These are phyloP conservation scores for Diaporthe ampelina DNA, from an alignment of 2,329 filamentous ascomycete species.

Conservation along the genomic window DNA sequence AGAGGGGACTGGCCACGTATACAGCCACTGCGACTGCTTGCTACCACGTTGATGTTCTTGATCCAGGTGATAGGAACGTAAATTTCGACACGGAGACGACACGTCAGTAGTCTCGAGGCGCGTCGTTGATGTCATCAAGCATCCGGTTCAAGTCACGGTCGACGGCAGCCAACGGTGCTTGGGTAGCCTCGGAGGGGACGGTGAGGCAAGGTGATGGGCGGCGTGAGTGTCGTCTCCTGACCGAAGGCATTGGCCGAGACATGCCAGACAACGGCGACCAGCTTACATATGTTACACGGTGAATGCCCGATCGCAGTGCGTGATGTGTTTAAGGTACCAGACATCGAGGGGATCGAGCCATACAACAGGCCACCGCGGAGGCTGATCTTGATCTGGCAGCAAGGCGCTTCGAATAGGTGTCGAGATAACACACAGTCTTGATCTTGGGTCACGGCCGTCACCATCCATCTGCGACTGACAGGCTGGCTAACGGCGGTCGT, in stretches of 20 bases:
- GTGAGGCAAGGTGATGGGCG: background rate
- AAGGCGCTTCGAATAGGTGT: background rate
- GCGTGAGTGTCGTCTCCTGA: slow-evolving; percentile 16
- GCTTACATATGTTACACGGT: background rate
- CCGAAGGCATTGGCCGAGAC: slow-evolving; percentile 1
- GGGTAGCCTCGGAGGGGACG: background rate
- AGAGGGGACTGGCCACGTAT: too few species aligned
- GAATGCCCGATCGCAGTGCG: slow-evolving; percentile 1
- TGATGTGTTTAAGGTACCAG: background rate
- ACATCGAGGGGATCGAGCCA: background rate
- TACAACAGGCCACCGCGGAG: background rate
- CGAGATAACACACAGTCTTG: slow-evolving; percentile 12
- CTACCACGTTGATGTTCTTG: background rate
- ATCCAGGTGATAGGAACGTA: background rate
- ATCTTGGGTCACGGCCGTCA: slow-evolving; percentile 8
- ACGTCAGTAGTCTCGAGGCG: background rate
- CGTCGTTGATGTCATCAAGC: background rate
- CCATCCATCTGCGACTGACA: background rate
- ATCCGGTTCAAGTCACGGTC: background rate
- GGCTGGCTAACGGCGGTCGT: background rate
- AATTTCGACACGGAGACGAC: background rate
- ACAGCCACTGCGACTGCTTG: background rate
- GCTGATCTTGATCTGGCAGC: slow-evolving; percentile 3
- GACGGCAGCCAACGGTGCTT: background rate
- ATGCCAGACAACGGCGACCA: too few species aligned